These are phyloP conservation scores for Emydomyces testavorans DNA, from an alignment of 2,329 filamentous ascomycete species.

Conservation along the genomic window DNA sequence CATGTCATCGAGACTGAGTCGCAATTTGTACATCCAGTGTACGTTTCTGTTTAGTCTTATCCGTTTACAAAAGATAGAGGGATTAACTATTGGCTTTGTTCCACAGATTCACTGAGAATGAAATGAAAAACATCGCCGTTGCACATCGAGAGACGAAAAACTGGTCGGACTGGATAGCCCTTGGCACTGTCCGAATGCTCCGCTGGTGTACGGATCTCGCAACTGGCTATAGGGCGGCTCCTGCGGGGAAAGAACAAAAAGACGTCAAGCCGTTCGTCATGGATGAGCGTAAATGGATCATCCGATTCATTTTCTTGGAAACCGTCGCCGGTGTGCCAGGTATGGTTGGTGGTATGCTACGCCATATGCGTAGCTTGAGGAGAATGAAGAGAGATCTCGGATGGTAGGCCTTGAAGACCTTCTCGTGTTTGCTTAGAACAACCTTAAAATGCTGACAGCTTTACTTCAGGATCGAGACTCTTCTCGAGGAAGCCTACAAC, in stretches of 20 bases:
- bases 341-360: conserved; percentile 91
- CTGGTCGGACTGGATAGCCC: conserved; percentile 66
- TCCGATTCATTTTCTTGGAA: conserved; percentile 85
- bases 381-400: conserved; percentile 48
- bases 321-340: conserved; percentile 89
- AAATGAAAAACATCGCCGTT: conserved; percentile 63
- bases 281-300: conserved; percentile 80
- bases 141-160: conserved; percentile 65
- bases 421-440: not conserved
- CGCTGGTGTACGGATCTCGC: conserved; percentile 70
- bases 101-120: conserved; percentile 56
- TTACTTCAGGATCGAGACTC: conserved; percentile 63
- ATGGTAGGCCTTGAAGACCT: conserved; percentile 42
- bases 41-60: conserved; percentile 20
- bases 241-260: conserved; percentile 33
- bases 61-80: too few relatives aligned
- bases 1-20: conserved; percentile 52
- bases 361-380: conserved; percentile 59
- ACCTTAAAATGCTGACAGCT: not conserved
- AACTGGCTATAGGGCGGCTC: conserved; percentile 69
- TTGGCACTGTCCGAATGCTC: conserved; percentile 61
- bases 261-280: conserved; percentile 55
- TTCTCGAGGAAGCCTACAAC: conserved; percentile 83
- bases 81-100: not conserved
- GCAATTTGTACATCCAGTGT: conserved; percentile 57